Evolutionary conservation across 2,329 filamentous ascomycete genomes (phyloP).

Genomic region (Venturia oleaginea): DNA sequence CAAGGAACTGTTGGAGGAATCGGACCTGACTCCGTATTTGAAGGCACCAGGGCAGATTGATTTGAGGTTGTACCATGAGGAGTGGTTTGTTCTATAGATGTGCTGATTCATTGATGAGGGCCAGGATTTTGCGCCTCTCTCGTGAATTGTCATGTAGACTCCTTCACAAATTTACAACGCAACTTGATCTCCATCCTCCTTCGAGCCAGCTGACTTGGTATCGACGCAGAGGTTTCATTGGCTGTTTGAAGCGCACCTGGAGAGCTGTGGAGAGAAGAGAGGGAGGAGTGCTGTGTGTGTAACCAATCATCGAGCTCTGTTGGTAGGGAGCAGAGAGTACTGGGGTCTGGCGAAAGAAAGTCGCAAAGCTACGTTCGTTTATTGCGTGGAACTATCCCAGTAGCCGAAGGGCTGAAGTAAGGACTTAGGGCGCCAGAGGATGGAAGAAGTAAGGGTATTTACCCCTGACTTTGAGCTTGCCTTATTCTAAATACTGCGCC

Average conservation of each 20-base stretch:
- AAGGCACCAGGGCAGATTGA: conserved; percentile 47
- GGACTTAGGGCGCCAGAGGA: no score
- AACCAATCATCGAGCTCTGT: no score
- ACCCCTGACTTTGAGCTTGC: no score
- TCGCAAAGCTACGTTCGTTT: no score
- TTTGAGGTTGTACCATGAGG: conserved; percentile 55
- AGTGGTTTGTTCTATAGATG: conserved; percentile 44
- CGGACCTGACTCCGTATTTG: conserved; percentile 57
- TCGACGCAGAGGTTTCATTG: not conserved
- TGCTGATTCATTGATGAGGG: not conserved
- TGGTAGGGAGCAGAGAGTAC: no score
- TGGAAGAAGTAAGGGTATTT: no score
- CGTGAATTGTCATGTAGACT: not conserved
- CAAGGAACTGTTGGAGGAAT: conserved; percentile 46
- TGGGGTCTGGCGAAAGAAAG: no score
- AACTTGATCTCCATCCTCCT: not conserved
- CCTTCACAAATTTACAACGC: not conserved
- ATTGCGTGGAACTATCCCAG: no score
- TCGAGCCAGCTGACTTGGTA: not conserved
- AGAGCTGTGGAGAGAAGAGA: not conserved
- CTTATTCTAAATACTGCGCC: no score
- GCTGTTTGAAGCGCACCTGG: not conserved
- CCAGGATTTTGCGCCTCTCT: not conserved
- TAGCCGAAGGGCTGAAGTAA: no score
- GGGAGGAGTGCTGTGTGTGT: no score